Evolutionary conservation across 2,329 filamentous ascomycete genomes (phyloP), one percentile per base, ranked within the genome.

Genomic region (Ophiostoma quercus): DNA sequence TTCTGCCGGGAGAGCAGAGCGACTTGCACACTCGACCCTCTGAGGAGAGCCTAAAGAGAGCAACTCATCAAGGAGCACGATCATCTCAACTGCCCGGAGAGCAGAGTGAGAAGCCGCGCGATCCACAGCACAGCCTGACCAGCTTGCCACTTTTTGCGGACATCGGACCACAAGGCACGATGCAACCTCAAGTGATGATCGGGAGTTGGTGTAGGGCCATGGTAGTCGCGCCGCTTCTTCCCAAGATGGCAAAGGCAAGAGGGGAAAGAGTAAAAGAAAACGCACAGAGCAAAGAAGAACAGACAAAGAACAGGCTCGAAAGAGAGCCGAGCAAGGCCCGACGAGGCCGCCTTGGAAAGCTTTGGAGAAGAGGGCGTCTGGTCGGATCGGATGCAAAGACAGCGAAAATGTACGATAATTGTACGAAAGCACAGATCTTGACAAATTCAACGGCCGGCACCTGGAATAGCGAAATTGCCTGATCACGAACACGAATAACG

Each of bases 111-210:
- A n/a, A 66, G n/a, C 37, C 34, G 63, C 39, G 22, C 41, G 22
- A 47, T n/a, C 39, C 41, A 67, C 66, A 39, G 41, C 65, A 47
- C 65, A 41, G 65, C 39, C 39, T 47, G 14, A 4, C n/a, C 62
- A 66, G 22, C 34, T 22, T 22, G 14, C 16, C 41, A 47, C 43
- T 22, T 60, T n/a, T 39, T 7, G 43, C 25, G 22, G 67, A 63
- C 72, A 69, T 72, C 71, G 69, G 63, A 57, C 47, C 68, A 70
- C 32, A 62, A 63, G 51, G 54, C n/a, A 68, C 67, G 66, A 70
- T 72, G 70, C 72, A 67, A 71, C 71, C 47, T n/a, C 19, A 39
- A 41, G 34, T 63, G 19, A 9, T 39, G 62, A 22, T 22, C 8
- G 34, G 62, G 19, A 37, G 62, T 16, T 47, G 9, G 39, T 41